phyloP scores from a whole-genome alignment of 345 rosid genomes.

The Eucalyptus polybractea region DNA sequence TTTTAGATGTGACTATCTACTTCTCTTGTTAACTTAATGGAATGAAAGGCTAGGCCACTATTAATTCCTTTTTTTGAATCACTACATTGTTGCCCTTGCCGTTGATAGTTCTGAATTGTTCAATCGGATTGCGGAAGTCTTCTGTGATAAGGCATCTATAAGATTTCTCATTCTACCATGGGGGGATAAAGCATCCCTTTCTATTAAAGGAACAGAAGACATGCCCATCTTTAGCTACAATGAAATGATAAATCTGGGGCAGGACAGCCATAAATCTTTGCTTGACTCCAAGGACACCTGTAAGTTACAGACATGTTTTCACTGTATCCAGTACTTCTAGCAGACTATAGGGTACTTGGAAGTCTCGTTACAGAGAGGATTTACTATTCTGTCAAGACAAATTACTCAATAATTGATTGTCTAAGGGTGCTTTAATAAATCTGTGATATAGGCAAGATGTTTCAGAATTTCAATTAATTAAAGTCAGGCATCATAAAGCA shows the following conservation, averaged over 20 bases:
- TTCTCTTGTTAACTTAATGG: not conserved
- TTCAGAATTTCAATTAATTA: not conserved
- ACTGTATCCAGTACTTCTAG: not conserved
- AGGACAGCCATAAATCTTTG: constrained; percentile 34
- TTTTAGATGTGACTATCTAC: not conserved
- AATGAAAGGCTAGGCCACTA: not conserved
- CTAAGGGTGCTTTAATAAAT: not conserved
- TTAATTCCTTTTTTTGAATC: not conserved
- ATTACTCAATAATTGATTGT: not conserved
- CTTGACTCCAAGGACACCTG: constrained; percentile 28
- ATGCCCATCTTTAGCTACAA: constrained; percentile 46
- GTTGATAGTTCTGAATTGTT: constrained; percentile 76
- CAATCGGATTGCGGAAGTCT: constrained; percentile 46
- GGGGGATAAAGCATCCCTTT: constrained; percentile 56
- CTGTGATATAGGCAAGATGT: not conserved
- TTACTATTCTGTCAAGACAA: not conserved
- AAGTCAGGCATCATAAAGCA: not conserved
- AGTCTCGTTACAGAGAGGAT: not conserved
- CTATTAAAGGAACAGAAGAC: constrained; percentile 9
- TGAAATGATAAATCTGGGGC: constrained; percentile 57
- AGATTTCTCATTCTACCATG: constrained; percentile 69
- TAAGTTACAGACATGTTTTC: constrained; percentile 14
- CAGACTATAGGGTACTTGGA: not conserved
- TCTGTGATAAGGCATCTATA: constrained; percentile 4
- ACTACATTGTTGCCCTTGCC: constrained; percentile 69